phyloP scores from a whole-genome alignment of 805 yeast species.

The Wickerhamiella domercqiae region DNA sequence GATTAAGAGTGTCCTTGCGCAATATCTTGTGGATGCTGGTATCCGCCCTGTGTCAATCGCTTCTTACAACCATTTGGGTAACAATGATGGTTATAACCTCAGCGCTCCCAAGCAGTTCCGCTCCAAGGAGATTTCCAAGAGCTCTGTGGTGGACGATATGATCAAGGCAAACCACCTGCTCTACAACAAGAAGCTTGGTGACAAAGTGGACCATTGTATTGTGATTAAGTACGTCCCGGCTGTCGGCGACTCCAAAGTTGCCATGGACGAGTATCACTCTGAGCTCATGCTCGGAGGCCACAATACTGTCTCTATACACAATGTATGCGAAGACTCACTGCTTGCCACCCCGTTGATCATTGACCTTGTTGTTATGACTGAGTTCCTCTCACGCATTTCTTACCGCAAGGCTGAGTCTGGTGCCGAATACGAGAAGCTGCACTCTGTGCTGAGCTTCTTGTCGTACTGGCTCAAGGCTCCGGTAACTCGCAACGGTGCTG shows the following conservation, averaged over 20 bases:
- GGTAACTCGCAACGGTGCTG: conserved; percentile 75
- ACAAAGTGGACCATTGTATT: conserved; percentile 79
- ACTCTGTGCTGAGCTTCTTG: conserved; percentile 73
- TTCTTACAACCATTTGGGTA: conserved; percentile 90
- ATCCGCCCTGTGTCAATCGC: conserved; percentile 89
- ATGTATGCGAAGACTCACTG: conserved; percentile 91
- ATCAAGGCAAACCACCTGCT: conserved; percentile 73
- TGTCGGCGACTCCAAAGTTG: conserved; percentile 92
- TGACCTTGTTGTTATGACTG: conserved; percentile 80
- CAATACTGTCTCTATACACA: conserved; percentile 83
- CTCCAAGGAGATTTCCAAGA: conserved; percentile 88
- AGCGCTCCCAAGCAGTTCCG: conserved; percentile 86
- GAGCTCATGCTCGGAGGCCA: conserved; percentile 97
- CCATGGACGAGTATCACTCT: conserved; percentile 96
- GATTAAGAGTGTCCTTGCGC: conserved; percentile 90
- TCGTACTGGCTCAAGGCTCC: conserved; percentile 97
- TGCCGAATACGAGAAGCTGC: conserved; percentile 45
- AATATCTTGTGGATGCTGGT: conserved; percentile 93
- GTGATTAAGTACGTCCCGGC: conserved; percentile 90
- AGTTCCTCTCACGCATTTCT: conserved; percentile 72
- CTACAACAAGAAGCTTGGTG: conserved; percentile 66
- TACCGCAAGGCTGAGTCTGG: conserved; percentile 43
- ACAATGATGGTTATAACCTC: conserved; percentile 88
- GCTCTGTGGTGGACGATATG: conserved; percentile 87
- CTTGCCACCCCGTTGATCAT: conserved; percentile 90